Percentiles rank a stretch among this genome's conserved stretches.
These are phyloP conservation scores for Colletotrichum karsti DNA, from an alignment of 2,329 filamentous ascomycete species.

Conservation along the genomic window DNA sequence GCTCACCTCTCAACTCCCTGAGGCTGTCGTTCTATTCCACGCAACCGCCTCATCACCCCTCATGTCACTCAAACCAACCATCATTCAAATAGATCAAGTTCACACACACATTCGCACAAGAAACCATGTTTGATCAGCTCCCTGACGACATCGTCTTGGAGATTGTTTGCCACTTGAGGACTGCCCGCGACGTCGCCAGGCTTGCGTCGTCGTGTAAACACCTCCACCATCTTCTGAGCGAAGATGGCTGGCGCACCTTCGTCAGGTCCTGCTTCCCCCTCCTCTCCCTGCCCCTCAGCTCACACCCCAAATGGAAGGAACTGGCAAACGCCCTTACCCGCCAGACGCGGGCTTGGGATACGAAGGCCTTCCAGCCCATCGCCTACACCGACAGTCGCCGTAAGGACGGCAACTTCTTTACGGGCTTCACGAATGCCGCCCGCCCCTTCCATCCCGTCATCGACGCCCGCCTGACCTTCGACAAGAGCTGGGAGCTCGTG, in stretches of 20 bases:
- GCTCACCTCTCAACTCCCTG: not conserved
- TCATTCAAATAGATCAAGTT: slow-evolving; percentile 14
- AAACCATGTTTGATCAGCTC: slow-evolving; percentile 45
- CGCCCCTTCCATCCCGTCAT: slow-evolving; percentile 54
- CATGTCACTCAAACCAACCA: slow-evolving; percentile 12
- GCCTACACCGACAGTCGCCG: slow-evolving; percentile 37
- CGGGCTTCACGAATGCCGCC: slow-evolving; percentile 8
- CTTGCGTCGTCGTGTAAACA: slow-evolving; percentile 49
- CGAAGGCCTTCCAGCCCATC: slow-evolving; percentile 45
- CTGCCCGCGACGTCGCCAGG: slow-evolving; percentile 55
- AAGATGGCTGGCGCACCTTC: slow-evolving; percentile 60
- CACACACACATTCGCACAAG: not conserved
- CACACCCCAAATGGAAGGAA: slow-evolving; percentile 41
- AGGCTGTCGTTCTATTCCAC: not conserved
- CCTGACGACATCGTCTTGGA: slow-evolving; percentile 61
- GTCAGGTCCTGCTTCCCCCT: slow-evolving; percentile 54
- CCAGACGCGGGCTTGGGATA: slow-evolving; percentile 63
- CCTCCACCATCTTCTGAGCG: slow-evolving; percentile 46
- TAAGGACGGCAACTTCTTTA: slow-evolving; percentile 27
- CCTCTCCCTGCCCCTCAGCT: slow-evolving; percentile 40
- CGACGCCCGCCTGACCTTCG: slow-evolving; percentile 49
- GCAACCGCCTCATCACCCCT: not conserved
- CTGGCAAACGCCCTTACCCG: slow-evolving; percentile 57
- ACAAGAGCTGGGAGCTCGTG: slow-evolving; percentile 53
- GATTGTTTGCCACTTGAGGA: slow-evolving; percentile 55